Percentiles rank a stretch among this genome's conserved stretches.
phyloP scores from a whole-genome alignment of 352 stramenopile genomes.

The Phytophthora colocasiae region DNA sequence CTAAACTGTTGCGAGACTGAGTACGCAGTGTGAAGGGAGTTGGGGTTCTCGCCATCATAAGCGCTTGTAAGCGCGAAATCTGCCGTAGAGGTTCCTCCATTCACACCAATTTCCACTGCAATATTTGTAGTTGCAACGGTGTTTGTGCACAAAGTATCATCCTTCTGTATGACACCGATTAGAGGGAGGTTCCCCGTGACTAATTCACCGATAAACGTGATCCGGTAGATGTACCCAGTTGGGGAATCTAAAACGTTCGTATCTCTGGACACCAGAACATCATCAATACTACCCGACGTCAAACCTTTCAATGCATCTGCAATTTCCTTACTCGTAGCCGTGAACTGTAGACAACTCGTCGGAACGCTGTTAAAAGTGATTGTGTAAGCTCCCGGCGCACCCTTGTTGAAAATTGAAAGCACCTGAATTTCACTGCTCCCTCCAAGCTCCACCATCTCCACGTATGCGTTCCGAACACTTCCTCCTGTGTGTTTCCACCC shows the following conservation, averaged over 20 bases:
- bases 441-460: slow-evolving; percentile 56
- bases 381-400: slow-evolving; percentile 46
- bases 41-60: slow-evolving; percentile 66
- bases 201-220: slow-evolving; percentile 73
- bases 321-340: slow-evolving; percentile 6
- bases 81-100: slow-evolving; percentile 39
- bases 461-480: slow-evolving; percentile 49
- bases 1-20: slow-evolving; percentile 69
- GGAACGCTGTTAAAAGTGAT: slow-evolving; percentile 54
- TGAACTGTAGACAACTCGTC: slow-evolving; percentile 51
- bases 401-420: slow-evolving; percentile 41
- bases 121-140: slow-evolving; percentile 17
- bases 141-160: slow-evolving; percentile 15
- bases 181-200: slow-evolving; percentile 61
- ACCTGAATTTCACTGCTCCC: slow-evolving; percentile 71
- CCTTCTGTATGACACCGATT: slow-evolving; percentile 23
- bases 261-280: slow-evolving; percentile 62
- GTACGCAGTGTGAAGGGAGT: slow-evolving; percentile 54
- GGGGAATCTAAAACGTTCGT: slow-evolving; percentile 44
- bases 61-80: slow-evolving; percentile 53
- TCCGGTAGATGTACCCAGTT: slow-evolving; percentile 64
- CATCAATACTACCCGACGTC: slow-evolving; percentile 42
- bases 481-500: slow-evolving; percentile 45
- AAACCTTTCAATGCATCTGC: slow-evolving; percentile 38
- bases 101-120: slow-evolving; percentile 16